Evolutionary conservation across 1,284 basidiomycete genomes (phyloP).

Genomic region (Ustilago esculenta): DNA sequence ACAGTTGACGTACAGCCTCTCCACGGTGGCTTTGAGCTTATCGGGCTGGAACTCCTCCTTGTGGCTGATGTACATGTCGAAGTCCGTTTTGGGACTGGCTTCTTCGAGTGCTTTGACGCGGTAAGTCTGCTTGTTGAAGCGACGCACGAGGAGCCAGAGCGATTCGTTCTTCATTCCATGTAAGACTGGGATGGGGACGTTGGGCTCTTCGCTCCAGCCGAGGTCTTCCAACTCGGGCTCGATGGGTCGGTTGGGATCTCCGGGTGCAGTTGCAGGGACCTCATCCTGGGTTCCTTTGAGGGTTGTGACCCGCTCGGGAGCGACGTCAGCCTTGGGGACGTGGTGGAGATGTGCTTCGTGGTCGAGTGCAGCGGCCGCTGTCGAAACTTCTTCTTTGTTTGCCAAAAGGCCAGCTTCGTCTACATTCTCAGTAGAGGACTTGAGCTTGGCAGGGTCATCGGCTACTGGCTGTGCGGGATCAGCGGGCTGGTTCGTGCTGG

Average conservation of each 20-base stretch:
- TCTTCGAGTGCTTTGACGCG: constrained; percentile 67
- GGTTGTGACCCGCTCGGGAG: constrained; percentile 31
- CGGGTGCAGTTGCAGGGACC: constrained; percentile 37
- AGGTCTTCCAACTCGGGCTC: constrained; percentile 57
- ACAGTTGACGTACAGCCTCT: constrained; percentile 71
- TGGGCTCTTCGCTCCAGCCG: constrained; percentile 58
- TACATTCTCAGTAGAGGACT: constrained; percentile 2
- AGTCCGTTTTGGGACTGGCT: constrained; percentile 41
- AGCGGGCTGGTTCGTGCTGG: no score
- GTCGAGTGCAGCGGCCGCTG: constrained; percentile 32
- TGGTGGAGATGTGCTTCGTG: constrained; percentile 42
- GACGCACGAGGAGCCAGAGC: constrained; percentile 69
- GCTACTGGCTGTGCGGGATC: constrained; percentile 17
- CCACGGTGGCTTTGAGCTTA: constrained; percentile 71
- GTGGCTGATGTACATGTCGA: constrained; percentile 70
- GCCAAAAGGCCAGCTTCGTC: constrained; percentile 32
- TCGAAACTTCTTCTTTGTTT: constrained; percentile 13
- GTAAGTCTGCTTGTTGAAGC: constrained; percentile 70
- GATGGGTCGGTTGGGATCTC: constrained; percentile 44
- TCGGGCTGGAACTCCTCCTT: constrained; percentile 71
- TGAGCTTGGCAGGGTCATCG: constrained; percentile 23
- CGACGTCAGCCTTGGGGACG: constrained; percentile 40
- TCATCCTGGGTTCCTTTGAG: constrained; percentile 26
- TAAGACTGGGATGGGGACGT: constrained; percentile 54
- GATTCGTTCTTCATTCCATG: constrained; percentile 69